Base-by-base conservation (phyloP, 2,329 filamentous ascomycete species). In the Lachnellula arida region DNA sequence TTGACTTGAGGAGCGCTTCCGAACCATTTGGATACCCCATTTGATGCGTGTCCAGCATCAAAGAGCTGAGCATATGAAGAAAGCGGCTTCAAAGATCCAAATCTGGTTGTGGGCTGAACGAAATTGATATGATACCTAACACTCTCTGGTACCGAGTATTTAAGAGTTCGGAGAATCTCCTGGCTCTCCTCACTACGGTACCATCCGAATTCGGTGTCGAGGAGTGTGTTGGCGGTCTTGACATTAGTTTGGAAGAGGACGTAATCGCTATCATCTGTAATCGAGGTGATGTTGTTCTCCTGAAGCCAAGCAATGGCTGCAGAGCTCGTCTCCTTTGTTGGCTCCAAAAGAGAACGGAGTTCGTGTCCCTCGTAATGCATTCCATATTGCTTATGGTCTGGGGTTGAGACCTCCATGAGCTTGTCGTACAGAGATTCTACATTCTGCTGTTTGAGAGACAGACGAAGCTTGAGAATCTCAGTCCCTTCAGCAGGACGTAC, bases 361-460 rank as follows among this genome's bases (percentile, higher is more conserved):
- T 77, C 73, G 15, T 72, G 68, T 40, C 72, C 68, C 43, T 72
- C 72, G 59, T 77, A 73, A 63, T 80, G 78, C 55, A 78, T 66
- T 25, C 79, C 79, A 59, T 81, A 81, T 22, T 72, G 68, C 3
- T 71, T 59, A 55, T 74, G 68, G 7, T 73, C 73, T 1, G 78
- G 79, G 0, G 76, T 77, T 12, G 78, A 79, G 51, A 72, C 65
- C 39, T 68, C 66, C 51, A 63, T 46, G 22, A 63, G 44, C 47
- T 61, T 57, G 12, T 63, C 49, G n/a, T 59, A 61, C 35, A 63
- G 56, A 32, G 49, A 43, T 23, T 63, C 56, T 28, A 63, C 54
- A 58, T 63, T 63, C 34, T 63, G 60, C 35, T 63, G 59, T 44
- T 61, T 63, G 9, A 63, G 58, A 5, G 60, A 63, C 15, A 63